Evolutionary conservation across 805 yeast species (phyloP).

Genomic region (Yamadazyma paraphyllophila): DNA sequence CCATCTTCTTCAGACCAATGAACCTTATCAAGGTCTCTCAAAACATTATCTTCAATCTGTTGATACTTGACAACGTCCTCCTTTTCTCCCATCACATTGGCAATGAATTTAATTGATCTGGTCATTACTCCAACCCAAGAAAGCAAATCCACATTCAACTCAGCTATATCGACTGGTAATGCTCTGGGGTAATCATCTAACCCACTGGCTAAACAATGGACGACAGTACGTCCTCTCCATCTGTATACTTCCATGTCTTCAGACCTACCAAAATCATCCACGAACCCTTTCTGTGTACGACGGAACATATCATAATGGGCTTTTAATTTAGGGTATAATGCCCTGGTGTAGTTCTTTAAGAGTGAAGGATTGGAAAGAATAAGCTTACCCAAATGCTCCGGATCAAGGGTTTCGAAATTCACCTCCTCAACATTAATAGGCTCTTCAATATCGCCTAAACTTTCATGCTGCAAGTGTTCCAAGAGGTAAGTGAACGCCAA

Average conservation of each 20-base stretch:
- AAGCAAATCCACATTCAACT: slow-evolving; percentile 83
- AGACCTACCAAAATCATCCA: slow-evolving; percentile 66
- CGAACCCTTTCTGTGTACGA: slow-evolving; percentile 71
- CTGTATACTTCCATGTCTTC: slow-evolving; percentile 63
- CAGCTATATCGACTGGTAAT: slow-evolving; percentile 76
- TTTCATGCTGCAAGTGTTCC: slow-evolving; percentile 23
- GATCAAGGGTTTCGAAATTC: background rate
- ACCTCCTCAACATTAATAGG: slow-evolving; percentile 27
- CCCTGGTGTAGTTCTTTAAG: slow-evolving; percentile 53
- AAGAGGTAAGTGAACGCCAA: slow-evolving; percentile 62
- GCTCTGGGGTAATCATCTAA: slow-evolving; percentile 94
- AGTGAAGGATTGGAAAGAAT: slow-evolving; percentile 60
- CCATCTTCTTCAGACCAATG: slow-evolving; percentile 76
- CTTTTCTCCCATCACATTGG: slow-evolving; percentile 54
- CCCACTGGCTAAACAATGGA: slow-evolving; percentile 90
- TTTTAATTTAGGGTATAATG: slow-evolving; percentile 73
- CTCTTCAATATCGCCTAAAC: slow-evolving; percentile 25
- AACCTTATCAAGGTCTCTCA: slow-evolving; percentile 61
- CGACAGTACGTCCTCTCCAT: slow-evolving; percentile 89
- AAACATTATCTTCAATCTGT: slow-evolving; percentile 53
- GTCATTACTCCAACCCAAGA: slow-evolving; percentile 96
- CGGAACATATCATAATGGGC: slow-evolving; percentile 85
- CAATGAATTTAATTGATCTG: slow-evolving; percentile 71
- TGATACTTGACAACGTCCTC: slow-evolving; percentile 59
- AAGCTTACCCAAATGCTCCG: slow-evolving; percentile 44